Evolutionary conservation across 352 stramenopile genomes (phyloP).

Genomic region (Elongisporangium undulatum): DNA sequence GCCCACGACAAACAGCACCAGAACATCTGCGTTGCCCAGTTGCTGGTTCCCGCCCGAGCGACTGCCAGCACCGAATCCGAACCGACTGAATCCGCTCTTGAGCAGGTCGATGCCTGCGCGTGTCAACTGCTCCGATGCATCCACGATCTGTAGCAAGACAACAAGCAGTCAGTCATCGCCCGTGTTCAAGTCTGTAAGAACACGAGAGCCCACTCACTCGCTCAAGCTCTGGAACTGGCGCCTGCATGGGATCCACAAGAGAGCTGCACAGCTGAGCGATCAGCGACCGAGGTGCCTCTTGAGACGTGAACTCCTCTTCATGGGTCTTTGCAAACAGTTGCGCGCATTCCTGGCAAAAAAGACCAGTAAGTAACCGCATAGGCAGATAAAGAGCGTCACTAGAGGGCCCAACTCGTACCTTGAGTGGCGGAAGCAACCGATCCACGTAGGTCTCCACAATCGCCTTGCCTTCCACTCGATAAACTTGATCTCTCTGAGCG

Average conservation of each 20-base stretch:
- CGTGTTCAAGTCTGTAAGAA: neutral
- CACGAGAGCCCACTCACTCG: slow-evolving; percentile 24
- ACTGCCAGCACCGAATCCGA: slow-evolving; percentile 40
- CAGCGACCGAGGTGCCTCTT: slow-evolving; percentile 20
- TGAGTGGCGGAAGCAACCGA: slow-evolving; percentile 30
- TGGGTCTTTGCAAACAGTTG: slow-evolving; percentile 45
- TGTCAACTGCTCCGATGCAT: slow-evolving; percentile 74
- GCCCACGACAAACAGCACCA: slow-evolving; percentile 74
- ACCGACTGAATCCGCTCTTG: slow-evolving; percentile 80
- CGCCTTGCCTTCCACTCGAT: slow-evolving; percentile 1
- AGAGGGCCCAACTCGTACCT: slow-evolving; percentile 26
- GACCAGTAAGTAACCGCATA: neutral
- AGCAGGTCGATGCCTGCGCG: slow-evolving; percentile 73
- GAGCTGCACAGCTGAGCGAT: slow-evolving; percentile 44
- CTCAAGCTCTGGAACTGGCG: slow-evolving; percentile 31
- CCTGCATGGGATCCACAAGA: slow-evolving; percentile 23
- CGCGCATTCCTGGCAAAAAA: slow-evolving; percentile 46
- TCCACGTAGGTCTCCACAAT: slow-evolving; percentile 43
- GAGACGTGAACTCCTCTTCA: slow-evolving; percentile 14
- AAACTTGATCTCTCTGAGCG: neutral
- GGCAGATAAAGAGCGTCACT: neutral
- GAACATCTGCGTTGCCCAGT: slow-evolving; percentile 30
- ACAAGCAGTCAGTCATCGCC: slow-evolving; percentile 2
- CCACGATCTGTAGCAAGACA: slow-evolving; percentile 39
- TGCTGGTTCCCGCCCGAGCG: slow-evolving; percentile 16